Conservation (phyloP, 495 filamentous ascomycete genomes). For the Cenococcum geophilum region DNA sequence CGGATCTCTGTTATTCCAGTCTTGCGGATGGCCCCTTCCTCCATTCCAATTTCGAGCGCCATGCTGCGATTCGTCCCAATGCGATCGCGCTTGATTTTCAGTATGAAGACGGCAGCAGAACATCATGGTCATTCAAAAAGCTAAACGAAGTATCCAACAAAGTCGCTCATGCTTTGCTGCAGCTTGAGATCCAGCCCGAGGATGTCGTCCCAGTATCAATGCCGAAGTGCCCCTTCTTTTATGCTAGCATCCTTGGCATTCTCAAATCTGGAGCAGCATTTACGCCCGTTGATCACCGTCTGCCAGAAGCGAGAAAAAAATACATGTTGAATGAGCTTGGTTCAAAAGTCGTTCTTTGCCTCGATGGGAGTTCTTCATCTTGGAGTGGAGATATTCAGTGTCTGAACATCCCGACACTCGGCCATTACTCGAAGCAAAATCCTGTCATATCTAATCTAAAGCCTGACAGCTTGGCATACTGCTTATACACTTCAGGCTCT, state of each 20-base stretch:
- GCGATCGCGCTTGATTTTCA: slow-evolving; percentile 37
- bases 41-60: slow-evolving; percentile 28
- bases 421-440: slow-evolving; percentile 7
- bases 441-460: slow-evolving; percentile 3
- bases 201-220: slow-evolving; percentile 40
- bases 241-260: slow-evolving; percentile 40
- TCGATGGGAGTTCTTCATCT: slow-evolving; percentile 2
- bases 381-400: slow-evolving; percentile 16
- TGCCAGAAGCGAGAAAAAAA: slow-evolving; percentile 34
- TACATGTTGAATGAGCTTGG: slow-evolving; percentile 40
- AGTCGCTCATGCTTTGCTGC: slow-evolving; percentile 37
- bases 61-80: slow-evolving; percentile 31
- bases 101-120: slow-evolving; percentile 22
- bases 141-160: slow-evolving; percentile 38
- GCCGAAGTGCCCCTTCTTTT: slow-evolving; percentile 38
- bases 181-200: slow-evolving; percentile 28
- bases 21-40: slow-evolving; percentile 17
- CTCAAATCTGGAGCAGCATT: slow-evolving; percentile 43
- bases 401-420: slow-evolving; percentile 12
- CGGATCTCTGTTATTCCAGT: slow-evolving; percentile 4
- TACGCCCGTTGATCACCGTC: slow-evolving; percentile 37
- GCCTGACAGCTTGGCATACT: slow-evolving; percentile 35
- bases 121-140: slow-evolving; percentile 34
- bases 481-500: slow-evolving; percentile 41
- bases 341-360: slow-evolving; percentile 31